Base-by-base conservation (phyloP, 2,329 filamentous ascomycete species). In the Aaosphaeria arxii region DNA sequence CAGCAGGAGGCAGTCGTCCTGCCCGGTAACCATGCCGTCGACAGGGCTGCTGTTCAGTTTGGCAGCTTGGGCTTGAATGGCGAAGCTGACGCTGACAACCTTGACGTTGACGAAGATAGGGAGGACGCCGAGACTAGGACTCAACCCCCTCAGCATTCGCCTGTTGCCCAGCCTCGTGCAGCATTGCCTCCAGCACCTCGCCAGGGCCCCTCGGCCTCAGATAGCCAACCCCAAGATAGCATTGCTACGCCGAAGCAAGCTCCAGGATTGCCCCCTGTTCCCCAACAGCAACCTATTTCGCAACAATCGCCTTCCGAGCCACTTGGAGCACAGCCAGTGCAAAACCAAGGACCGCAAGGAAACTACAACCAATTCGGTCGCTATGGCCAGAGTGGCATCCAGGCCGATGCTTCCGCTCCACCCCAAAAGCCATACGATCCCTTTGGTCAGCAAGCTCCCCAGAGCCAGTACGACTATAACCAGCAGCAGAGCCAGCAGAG, bases 1-100 rank as follows among this genome's bases (percentile, higher is more conserved):
- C 94, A 99, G 69, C 91, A 96, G 71, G 94, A 99, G 75, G 90
- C 94, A 50, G 94, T 99, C 38, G 91, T 96, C 56, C 96, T 99
- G 92, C 94, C 94, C 41, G 91, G 89, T 51, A 96, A 96, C 76
- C 91, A 94, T 58, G 91, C 94, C 45, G 88, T 99, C 30, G 92
- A 97, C 69, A 86, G 91, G 61, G 84, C 92, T 57, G 88, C 91
- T 43, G 91, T 99, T 43, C 92, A 97, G 68, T 99, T 99, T 69
- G 94, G 94, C 54, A 95, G 91, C 70, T 89, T 99, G 78, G 95
- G 87, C 65, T 73, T 99, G 63, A 91, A 89, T 66, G 91, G 86
- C 45, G 82, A 82, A 51, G 66, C 73, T 50, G 88, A 91, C 43
- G 67, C 68, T 13, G 63, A 64, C 30, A 88, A 91, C 46, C 69